These are phyloP conservation scores for Candida maris DNA, from an alignment of 805 yeast genomes.

Conservation along the genomic window DNA sequence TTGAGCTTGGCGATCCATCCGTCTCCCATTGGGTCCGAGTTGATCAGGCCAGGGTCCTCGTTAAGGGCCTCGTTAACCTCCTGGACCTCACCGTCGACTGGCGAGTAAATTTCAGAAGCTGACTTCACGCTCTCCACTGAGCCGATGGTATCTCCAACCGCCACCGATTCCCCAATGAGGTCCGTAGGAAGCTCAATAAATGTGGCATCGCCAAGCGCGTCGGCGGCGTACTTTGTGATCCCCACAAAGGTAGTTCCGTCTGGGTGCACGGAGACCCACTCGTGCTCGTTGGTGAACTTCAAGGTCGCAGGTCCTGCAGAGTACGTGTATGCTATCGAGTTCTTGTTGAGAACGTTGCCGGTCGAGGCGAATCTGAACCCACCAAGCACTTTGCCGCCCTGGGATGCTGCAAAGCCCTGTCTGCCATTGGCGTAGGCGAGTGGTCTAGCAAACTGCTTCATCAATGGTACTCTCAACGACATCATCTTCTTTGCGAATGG, in stretches of 20 bases:
- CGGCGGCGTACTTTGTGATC: slow-evolving; percentile 91
- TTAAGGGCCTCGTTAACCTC: slow-evolving; percentile 69
- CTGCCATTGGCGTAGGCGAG: too few species aligned
- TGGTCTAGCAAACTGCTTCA: too few species aligned
- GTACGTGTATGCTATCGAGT: slow-evolving; percentile 28
- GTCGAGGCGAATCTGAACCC: slow-evolving; percentile 3
- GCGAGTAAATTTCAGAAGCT: slow-evolving; percentile 89
- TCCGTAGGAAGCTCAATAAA: slow-evolving; percentile 79
- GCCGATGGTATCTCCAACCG: slow-evolving; percentile 81
- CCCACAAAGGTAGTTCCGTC: slow-evolving; percentile 86
- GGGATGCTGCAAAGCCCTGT: too few species aligned
- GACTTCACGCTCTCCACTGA: slow-evolving; percentile 93
- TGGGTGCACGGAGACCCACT: slow-evolving; percentile 84
- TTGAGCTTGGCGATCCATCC: slow-evolving; percentile 89
- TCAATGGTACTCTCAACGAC: too few species aligned
- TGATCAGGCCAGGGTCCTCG: slow-evolving; percentile 72
- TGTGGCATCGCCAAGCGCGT: slow-evolving; percentile 95
- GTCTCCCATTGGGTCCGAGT: slow-evolving; percentile 86
- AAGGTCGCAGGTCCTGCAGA: slow-evolving; percentile 45
- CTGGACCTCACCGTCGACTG: slow-evolving; percentile 71
- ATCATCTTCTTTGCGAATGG: too few species aligned
- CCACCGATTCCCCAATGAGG: slow-evolving; percentile 32
- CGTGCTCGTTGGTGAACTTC: slow-evolving; percentile 86
- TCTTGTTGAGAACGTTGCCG: slow-evolving; percentile 28
- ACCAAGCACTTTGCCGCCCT: too few species aligned